Evolutionary conservation across 345 rosid genomes (phyloP), one percentile per base, ranked within the genome.

Genomic region (Physaria fendleri): DNA sequence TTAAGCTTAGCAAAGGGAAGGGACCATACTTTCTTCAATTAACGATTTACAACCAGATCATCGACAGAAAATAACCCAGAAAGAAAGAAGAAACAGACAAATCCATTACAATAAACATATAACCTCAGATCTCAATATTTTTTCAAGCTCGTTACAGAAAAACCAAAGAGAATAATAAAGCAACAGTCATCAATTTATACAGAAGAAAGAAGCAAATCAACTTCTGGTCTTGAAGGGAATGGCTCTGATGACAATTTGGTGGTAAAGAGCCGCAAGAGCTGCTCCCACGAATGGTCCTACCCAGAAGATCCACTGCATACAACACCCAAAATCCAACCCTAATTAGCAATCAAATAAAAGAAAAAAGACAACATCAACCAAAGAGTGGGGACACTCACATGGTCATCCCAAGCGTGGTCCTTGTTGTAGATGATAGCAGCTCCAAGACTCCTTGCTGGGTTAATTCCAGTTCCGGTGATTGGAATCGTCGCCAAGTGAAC

Each of bases 231-330:
- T 85, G 77, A 85, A 85, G 17, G 91, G 91, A 42, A 85, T 85
- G 48, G 91, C 91, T 66, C 91, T 80, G 75, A 85, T 85, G 71
- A 85, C 88, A 33, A 85, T 78, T 12, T 59, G 72, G 69, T 85
- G 91, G 74, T 85, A 85, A 2, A 85, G 62, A 37, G 91, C 91
- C 14, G 91, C 91, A 13, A 85, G 82, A 21, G 78, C 84, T 22
- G 91, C 91, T 12, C 91, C 91, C 16, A 80, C 56, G 68, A 85
- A 80, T 34, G 91, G 91, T 16, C 91, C 91, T 0, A 85, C 83
- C 91, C 91, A 85, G 75, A 85, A 85, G 2, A 85, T 71, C 91
- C 91, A 85, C 90, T 84, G 79, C 71, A 55, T 4, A 21, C 24
- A 24, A 3, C 11, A 50, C 4, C 5, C 14, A 11, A 13, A 44